phyloP scores from a whole-genome alignment of 345 rosid species.

The Eucalyptus marginata region DNA sequence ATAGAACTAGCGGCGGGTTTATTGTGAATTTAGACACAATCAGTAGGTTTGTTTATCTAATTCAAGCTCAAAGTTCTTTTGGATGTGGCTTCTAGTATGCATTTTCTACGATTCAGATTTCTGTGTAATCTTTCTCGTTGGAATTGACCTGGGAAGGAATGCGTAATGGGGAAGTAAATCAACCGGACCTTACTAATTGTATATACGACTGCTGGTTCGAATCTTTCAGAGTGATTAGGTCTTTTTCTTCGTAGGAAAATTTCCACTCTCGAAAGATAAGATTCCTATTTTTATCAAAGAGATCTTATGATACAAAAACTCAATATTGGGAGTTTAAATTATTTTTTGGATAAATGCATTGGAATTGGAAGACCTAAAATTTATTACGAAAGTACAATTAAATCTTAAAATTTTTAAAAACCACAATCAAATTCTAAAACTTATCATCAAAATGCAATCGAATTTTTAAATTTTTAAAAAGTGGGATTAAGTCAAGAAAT shows the following conservation, averaged over 20 bases:
- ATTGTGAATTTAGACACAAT: background rate
- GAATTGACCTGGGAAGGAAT: background rate
- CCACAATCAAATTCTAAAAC: accelerated
- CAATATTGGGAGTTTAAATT: background rate
- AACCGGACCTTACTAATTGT: background rate
- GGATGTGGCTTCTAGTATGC: background rate
- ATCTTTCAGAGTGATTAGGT: background rate
- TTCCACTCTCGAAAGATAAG: background rate
- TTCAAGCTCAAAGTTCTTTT: background rate
- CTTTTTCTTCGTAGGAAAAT: background rate
- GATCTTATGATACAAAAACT: background rate
- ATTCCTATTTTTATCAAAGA: background rate
- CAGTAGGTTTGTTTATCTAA: background rate
- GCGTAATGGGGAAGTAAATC: background rate
- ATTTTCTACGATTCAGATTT: background rate
- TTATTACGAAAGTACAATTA: too few relatives aligned
- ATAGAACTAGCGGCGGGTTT: background rate
- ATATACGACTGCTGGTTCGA: background rate
- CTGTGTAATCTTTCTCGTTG: background rate
- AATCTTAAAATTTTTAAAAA: accelerated
- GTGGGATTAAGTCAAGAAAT: accelerated
- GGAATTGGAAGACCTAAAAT: too few relatives aligned
- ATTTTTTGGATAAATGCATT: background rate
- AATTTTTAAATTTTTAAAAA: too few relatives aligned
- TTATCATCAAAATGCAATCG: accelerated